phyloP scores from a whole-genome alignment of 495 filamentous ascomycete species.

The Parmelia sp. region DNA sequence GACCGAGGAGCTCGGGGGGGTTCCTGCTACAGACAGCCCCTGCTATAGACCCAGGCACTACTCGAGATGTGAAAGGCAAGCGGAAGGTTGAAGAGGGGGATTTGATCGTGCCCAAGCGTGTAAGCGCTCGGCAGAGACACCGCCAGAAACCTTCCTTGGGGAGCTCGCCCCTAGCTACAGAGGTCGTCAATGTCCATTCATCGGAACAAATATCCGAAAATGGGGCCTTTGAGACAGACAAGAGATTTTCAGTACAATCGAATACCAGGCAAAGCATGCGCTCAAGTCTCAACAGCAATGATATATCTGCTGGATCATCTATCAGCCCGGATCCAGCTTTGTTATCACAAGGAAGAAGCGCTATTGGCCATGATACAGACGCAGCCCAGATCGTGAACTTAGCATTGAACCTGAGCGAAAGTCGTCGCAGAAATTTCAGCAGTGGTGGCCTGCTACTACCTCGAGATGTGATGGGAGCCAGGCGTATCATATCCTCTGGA shows the following conservation, averaged over 20 bases:
- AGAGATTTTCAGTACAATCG: conserved; percentile 6
- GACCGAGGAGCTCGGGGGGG: conserved; percentile 38
- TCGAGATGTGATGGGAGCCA: conserved; percentile 37
- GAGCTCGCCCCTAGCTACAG: conserved; percentile 27
- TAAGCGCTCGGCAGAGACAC: conserved; percentile 12
- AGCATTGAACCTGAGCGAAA: conserved; percentile 82
- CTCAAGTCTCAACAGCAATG: conserved; percentile 15
- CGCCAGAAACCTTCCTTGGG: conserved; percentile 18
- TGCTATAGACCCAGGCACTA: conserved; percentile 18
- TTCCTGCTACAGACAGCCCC: conserved; percentile 41
- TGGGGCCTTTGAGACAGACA: neutral
- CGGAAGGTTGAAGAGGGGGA: conserved; percentile 19
- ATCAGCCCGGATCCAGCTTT: neutral
- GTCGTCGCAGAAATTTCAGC: conserved; percentile 52
- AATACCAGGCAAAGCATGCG: conserved; percentile 4
- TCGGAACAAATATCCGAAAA: neutral
- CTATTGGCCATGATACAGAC: conserved; percentile 56
- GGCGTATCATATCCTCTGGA: conserved; percentile 19
- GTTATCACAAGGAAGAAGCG: conserved; percentile 7
- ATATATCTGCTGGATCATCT: neutral
- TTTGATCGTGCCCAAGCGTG: conserved; percentile 17
- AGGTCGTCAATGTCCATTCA: conserved; percentile 21
- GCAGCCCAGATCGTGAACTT: conserved; percentile 84
- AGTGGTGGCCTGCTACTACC: conserved; percentile 29
- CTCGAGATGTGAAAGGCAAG: conserved; percentile 23